Evolutionary conservation across 1,139 yeast genomes (phyloP), one percentile per base, ranked within the genome.

Genomic region (Chernovozyma aurita): DNA sequence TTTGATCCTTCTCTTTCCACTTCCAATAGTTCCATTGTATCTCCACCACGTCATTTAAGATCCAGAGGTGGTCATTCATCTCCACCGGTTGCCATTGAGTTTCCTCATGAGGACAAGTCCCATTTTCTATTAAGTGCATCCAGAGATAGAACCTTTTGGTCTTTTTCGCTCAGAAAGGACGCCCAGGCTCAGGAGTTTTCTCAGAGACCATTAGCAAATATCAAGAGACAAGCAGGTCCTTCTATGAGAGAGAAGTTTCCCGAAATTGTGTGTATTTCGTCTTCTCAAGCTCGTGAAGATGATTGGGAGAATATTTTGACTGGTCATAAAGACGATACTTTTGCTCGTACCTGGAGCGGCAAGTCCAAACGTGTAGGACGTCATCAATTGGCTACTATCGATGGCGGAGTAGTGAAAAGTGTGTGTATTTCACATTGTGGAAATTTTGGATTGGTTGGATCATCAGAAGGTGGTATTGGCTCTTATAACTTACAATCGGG

Each of bases 241-340:
- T 64, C 73, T 38, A 55, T 67, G 59, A 68, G 69, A 40, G 82
- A 76, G 37, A 86, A 85, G 52, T 81, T 86, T 51, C 84, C 95
- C 1, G 95, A 87, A 46, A 80, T 90, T 41, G 66, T 77, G 3
- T 70, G 78, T 29, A 70, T 92, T 44, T 81, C 95, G 1, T 80
- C 85, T 44, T 85, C 85, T 42, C 79, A 78, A 41, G 76, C 86
- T 22, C 77, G 95, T 52, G 83, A 80, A 50, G 92, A 92, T 24
- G 94, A 92, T 39, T 94, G 98, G 98, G 98, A 88, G 52, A 88
- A 88, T 51, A 71, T 94, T 36, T 56, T 94, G n/a, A 88, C 98
- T 24, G 94, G 87, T 0, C 98, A 94, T 58, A 82, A 82, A 51
- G 88, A 83, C 42, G 92, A 85, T 49, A 61, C 70, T 1, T 82